phyloP scores from a whole-genome alignment of 1,284 basidiomycete genomes.

The Austropuccinia psidii region DNA sequence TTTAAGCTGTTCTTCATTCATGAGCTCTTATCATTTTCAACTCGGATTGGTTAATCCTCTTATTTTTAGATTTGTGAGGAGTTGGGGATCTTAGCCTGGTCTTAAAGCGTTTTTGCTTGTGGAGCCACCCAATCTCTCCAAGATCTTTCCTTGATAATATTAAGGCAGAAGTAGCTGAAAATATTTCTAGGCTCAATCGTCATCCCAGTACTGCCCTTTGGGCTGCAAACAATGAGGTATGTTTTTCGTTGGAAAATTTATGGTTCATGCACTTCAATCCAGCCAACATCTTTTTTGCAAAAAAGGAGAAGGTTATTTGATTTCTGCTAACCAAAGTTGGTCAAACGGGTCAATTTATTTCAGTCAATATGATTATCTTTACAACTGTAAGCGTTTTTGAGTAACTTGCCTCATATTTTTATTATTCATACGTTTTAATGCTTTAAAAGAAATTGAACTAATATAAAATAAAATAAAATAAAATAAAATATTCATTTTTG shows the following conservation, averaged over 20 bases:
- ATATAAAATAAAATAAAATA: too few relatives aligned
- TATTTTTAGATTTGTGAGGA: slow-evolving; percentile 55
- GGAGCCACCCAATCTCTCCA: slow-evolving; percentile 30
- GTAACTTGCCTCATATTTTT: too few relatives aligned
- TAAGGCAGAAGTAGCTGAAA: slow-evolving; percentile 57
- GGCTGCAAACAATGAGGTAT: slow-evolving; percentile 57
- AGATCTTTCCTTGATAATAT: slow-evolving; percentile 55
- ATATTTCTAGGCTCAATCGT: slow-evolving; percentile 55
- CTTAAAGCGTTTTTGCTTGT: slow-evolving; percentile 51
- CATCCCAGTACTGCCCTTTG: slow-evolving; percentile 59
- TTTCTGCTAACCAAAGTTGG: slow-evolving; percentile 11
- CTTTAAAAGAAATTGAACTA: too few relatives aligned
- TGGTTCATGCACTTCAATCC: slow-evolving; percentile 56
- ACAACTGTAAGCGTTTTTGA: slow-evolving; percentile 50
- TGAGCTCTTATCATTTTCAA: neutral
- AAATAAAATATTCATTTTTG: too few relatives aligned
- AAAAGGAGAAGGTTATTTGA: slow-evolving; percentile 33
- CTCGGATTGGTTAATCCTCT: slow-evolving; percentile 51
- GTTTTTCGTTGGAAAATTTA: too few relatives aligned
- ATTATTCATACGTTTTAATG: too few relatives aligned
- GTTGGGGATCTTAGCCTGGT: slow-evolving; percentile 60
- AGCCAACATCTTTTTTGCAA: neutral
- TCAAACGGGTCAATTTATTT: slow-evolving; percentile 31
- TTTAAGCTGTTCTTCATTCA: neutral
- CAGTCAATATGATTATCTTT: slow-evolving; percentile 54